Evolutionary conservation across 805 yeast genomes (phyloP).

Genomic region (Candida tallmaniae): DNA sequence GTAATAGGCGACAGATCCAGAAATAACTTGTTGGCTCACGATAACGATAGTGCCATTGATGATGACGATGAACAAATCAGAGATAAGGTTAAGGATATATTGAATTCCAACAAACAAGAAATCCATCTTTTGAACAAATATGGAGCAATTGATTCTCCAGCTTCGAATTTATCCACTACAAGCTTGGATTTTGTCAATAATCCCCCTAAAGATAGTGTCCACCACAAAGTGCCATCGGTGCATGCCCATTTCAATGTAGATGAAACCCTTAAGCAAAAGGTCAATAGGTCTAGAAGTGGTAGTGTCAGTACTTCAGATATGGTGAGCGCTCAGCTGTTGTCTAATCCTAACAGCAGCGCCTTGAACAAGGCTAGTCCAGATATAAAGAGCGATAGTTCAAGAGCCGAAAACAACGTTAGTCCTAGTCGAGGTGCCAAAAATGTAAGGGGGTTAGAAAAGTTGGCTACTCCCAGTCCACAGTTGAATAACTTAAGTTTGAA

Average conservation of each 20-base stretch:
- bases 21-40: background rate
- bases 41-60: background rate
- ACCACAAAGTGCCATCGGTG: conserved; percentile 56
- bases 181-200: conserved; percentile 22
- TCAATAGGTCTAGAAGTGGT: conserved; percentile 35
- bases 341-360: background rate
- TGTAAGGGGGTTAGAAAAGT: conserved; percentile 10
- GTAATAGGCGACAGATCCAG: conserved; percentile 9
- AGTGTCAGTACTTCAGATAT: conserved; percentile 27
- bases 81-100: conserved; percentile 1
- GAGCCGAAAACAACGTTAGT: background rate
- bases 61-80: background rate
- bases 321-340: conserved; percentile 5
- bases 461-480: conserved; percentile 10
- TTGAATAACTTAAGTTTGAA: conserved; percentile 7
- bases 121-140: conserved; percentile 56
- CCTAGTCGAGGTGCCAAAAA: conserved; percentile 3
- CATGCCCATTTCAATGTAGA: conserved; percentile 79
- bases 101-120: conserved; percentile 36
- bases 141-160: conserved; percentile 25
- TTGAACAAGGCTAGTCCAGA: background rate
- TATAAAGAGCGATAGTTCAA: no score
- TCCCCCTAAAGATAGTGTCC: conserved; percentile 32
- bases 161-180: conserved; percentile 15
- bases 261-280: conserved; percentile 51